phyloP scores from a whole-genome alignment of 495 filamentous ascomycete genomes.

The Elaphomyces granulatus region DNA sequence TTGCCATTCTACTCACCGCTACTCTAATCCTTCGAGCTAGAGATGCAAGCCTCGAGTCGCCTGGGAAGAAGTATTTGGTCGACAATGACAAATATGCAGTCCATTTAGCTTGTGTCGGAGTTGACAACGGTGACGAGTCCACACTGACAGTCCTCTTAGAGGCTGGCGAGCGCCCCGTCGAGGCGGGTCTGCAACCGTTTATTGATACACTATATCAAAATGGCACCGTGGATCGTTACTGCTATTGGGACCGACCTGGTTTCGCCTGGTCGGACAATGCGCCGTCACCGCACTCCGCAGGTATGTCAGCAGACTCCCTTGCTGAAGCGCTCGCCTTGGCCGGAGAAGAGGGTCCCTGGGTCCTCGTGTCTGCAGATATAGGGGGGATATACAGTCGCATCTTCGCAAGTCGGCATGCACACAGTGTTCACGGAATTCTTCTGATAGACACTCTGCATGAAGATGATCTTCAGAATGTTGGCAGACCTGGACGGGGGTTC shows the following conservation, averaged over 20 bases:
- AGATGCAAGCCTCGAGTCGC: constrained; percentile 54
- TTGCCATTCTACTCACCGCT: constrained; percentile 56
- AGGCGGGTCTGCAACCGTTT: constrained; percentile 57
- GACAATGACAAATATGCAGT: constrained; percentile 70
- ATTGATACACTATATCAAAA: constrained; percentile 47
- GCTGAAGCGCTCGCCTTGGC: constrained; percentile 69
- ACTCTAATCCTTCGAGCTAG: constrained; percentile 64
- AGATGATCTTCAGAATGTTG: constrained; percentile 54
- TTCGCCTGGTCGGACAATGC: constrained; percentile 86
- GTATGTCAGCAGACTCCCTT: constrained; percentile 74
- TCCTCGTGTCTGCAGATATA: constrained; percentile 55
- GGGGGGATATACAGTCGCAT: constrained; percentile 81
- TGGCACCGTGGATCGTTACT: constrained; percentile 71
- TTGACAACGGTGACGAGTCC: constrained; percentile 33
- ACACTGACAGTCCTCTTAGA: constrained; percentile 64
- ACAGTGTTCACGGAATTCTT: constrained; percentile 60
- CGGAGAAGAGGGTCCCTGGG: constrained; percentile 75
- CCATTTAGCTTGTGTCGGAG: constrained; percentile 72
- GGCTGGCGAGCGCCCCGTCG: constrained; percentile 63
- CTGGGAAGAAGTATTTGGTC: constrained; percentile 62
- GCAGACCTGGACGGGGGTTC: constrained; percentile 57
- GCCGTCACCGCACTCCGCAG: constrained; percentile 79
- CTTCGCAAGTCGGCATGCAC: constrained; percentile 65
- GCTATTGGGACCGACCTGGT: constrained; percentile 90
- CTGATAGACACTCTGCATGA: constrained; percentile 83